A percentile compares a stretch with the other conserved stretches of the same genome.
These are phyloP conservation scores for Aspergillus ellipticus DNA, from an alignment of 495 filamentous ascomycete genomes.

Conservation along the genomic window DNA sequence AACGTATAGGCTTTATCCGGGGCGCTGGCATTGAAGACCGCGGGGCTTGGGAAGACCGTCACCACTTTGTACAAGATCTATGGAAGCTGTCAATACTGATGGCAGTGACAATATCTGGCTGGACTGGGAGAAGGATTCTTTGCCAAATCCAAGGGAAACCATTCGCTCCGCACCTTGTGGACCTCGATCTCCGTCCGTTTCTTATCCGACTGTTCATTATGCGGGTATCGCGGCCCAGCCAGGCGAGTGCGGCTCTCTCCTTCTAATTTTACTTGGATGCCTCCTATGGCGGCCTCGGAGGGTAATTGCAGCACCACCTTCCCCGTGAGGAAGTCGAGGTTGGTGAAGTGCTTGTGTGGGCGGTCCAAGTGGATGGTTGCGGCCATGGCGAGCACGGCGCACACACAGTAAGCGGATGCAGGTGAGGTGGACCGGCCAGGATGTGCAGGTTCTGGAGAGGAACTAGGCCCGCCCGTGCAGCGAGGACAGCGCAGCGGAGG, in stretches of 20 bases:
- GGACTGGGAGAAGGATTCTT: neutral
- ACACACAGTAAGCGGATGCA: slow-evolving; percentile 1
- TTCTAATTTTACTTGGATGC: slow-evolving; percentile 89
- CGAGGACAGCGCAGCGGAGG: neutral
- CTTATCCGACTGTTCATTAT: slow-evolving; percentile 56
- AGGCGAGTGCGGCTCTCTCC: slow-evolving; percentile 75
- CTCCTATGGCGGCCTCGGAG: slow-evolving; percentile 64
- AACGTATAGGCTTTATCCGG: slow-evolving; percentile 57
- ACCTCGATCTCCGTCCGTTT: slow-evolving; percentile 65
- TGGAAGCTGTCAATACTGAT: slow-evolving; percentile 3
- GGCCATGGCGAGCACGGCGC: slow-evolving; percentile 54
- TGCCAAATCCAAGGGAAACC: neutral
- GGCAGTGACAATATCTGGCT: neutral
- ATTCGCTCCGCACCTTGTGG: slow-evolving; percentile 59
- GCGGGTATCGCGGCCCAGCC: slow-evolving; percentile 49
- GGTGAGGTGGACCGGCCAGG: no score
- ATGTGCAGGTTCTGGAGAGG: no score
- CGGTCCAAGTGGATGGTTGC: slow-evolving; percentile 75
- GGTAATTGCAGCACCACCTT: slow-evolving; percentile 61
- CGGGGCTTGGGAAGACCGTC: slow-evolving; percentile 59
- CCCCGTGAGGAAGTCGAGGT: slow-evolving; percentile 76
- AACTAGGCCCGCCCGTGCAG: neutral
- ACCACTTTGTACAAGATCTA: slow-evolving; percentile 65
- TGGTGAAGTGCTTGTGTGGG: slow-evolving; percentile 75
- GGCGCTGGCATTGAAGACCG: slow-evolving; percentile 44